Base-by-base conservation (phyloP, 805 yeast species). In the Myxozyma melibiosi region DNA sequence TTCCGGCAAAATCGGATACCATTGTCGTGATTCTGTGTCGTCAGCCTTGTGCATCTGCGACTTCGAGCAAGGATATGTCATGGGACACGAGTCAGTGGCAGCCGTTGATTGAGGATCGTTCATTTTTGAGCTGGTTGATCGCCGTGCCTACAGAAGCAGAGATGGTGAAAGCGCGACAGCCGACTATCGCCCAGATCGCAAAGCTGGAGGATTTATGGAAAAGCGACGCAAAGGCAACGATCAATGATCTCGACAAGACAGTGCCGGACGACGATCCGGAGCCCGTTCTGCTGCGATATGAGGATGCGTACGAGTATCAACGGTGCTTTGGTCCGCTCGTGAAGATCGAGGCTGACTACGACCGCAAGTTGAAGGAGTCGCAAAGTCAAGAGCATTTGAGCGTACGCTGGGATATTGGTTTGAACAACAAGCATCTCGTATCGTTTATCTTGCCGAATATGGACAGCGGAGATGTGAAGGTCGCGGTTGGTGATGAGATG, bases 41-140 rank as follows among this genome's bases (percentile, higher is more conserved):
- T 54, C 76, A 88, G 53, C 97, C 97, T 0, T 91, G 97, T 71
- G 72, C 76, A 4, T 61, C 69, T 3, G 62, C 63, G 18, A 53
- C 72, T 4, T 57, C 72, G 6, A 85, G 96, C 1, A 84, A 86
- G 63, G 89, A 86, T 70, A 73, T 80, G 28, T 84, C 85, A 66
- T 91, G 97, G 97, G 96, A 90, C 66, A 84, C 91, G 0, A 80
- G 78, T 40, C 86, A 87, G 58, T 91, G 97, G 97, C 89, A 86
- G 67, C 80, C 96, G 0, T 74, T 91, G 53, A 88, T 91, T 55
- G 92, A 86, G 63, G 85, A 89, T 63, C 78, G 95, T 37, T 84
- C 82, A 61, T 81, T 91, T 56, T 74, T 91, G 55, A 75, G 89
- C 1, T 91, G 97, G 97, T 81, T 91, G 11, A 91, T 90, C 0